Base-by-base conservation (phyloP, 306 rosid species). In the Prunus kanzakura region DNA sequence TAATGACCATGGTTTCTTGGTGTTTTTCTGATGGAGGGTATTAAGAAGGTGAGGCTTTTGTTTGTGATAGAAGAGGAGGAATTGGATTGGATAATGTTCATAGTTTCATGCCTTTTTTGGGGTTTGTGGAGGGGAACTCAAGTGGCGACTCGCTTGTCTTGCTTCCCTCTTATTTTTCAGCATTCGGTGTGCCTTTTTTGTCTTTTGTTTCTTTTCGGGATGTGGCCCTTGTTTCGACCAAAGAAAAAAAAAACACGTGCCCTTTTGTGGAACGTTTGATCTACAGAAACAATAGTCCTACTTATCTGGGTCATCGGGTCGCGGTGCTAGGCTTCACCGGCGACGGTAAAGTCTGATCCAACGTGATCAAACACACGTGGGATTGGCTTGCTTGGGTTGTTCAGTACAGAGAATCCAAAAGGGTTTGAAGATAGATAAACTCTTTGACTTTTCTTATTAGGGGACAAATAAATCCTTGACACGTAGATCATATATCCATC, bases 121-220 rank as follows among this genome's bases (percentile, higher is more conserved):
- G 80, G 76, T 80, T 72, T 90, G 97, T 93, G 98, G 97, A 83
- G 82, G 96, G 85, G 87, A 88, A 89, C 82, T 38, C 81, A 79
- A 76, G 61, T 19, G 43, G 43, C 16, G 50, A 12, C 67, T 73
- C 3, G 12, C 14, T 5, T 45, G 11, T 69, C 81, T 49, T 66
- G 86, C 85, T 82, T 78, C 78, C 72, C 80, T 73, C 84, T 51
- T 75, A 46, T 5, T 64, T 81, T 80, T 83, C 86, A 83, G 81
- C 68, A 57, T 8, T 23, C 7, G 22, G 22, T 60, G 19, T 5
- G 65, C 19, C 0, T 11, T 4, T 25, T 25, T 25, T 12, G 0
- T 1, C 12, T 13, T 5, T 60, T 25, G 27, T 25, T 60, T 25
- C 6, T 56, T 10, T 56, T 20, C 4, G 20, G 4, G 62, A 20